phyloP scores from a whole-genome alignment of 2,329 filamentous ascomycete species.

The Alternaria gaisen region DNA sequence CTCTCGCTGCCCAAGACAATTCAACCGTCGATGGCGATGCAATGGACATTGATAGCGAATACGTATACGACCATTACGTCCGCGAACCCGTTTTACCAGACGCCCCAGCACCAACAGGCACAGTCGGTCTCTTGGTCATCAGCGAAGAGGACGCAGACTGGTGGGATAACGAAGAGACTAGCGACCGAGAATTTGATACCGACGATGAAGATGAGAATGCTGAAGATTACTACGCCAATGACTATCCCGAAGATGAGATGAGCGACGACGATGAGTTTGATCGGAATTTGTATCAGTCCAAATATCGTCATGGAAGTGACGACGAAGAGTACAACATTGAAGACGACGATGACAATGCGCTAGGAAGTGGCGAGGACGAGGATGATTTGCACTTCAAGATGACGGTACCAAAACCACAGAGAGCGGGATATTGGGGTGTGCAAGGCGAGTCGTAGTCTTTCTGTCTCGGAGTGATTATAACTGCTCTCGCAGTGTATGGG shows the following conservation, averaged over 20 bases:
- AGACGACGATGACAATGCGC: conserved; percentile 26
- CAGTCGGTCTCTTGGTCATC: conserved; percentile 59
- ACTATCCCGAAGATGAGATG: conserved; percentile 83
- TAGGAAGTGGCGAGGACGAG: conserved; percentile 40
- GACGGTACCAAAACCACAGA: conserved; percentile 35
- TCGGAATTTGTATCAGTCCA: conserved; percentile 51
- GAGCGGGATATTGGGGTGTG: conserved; percentile 39
- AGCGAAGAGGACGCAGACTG: conserved; percentile 62
- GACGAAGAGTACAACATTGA: conserved; percentile 51
- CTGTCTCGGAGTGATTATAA: background rate
- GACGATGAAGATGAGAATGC: conserved; percentile 73
- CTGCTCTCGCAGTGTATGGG: background rate
- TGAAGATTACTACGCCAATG: conserved; percentile 80
- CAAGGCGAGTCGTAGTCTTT: conserved; percentile 19
- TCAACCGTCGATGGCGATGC: conserved; percentile 25
- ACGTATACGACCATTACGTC: conserved; percentile 70
- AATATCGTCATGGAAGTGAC: conserved; percentile 51
- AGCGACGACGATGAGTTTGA: conserved; percentile 74
- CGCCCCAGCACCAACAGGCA: conserved; percentile 38
- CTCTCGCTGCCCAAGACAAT: conserved; percentile 20
- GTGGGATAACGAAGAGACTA: conserved; percentile 66
- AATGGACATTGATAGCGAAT: conserved; percentile 58
- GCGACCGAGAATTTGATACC: conserved; percentile 63
- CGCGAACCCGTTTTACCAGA: conserved; percentile 55
- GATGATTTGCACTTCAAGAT: conserved; percentile 43